Percentiles rank a stretch among this genome's conserved stretches.
Evolutionary conservation across 73 alveolate species (phyloP).

Genomic region (Diophrys appendiculata): DNA sequence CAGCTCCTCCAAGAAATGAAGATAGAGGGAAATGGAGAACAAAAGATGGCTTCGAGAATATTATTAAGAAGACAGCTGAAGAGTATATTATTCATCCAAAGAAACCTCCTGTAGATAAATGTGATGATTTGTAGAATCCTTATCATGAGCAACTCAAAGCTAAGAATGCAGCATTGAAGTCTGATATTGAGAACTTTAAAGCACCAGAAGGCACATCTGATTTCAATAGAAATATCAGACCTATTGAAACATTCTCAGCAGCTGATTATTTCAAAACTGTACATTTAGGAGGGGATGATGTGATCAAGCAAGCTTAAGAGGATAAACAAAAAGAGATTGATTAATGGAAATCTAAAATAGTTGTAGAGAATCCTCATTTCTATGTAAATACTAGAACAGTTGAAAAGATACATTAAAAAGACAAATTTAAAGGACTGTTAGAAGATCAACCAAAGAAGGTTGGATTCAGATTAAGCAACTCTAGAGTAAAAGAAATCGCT

Average conservation of each 20-base stretch:
- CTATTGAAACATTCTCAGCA: constrained; percentile 42
- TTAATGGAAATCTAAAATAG: constrained; percentile 51
- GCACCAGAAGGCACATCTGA: neutral
- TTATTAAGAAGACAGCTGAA: constrained; percentile 18
- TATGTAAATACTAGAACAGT: constrained; percentile 48
- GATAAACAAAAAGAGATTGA: constrained; percentile 43
- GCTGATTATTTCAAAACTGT: constrained; percentile 61
- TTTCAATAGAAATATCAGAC: constrained; percentile 31
- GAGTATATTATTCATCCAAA: constrained; percentile 56
- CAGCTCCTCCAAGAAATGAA: constrained; percentile 43
- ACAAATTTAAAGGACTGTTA: constrained; percentile 33
- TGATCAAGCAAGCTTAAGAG: constrained; percentile 45
- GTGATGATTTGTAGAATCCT: constrained; percentile 57
- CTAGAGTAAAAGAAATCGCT: constrained; percentile 23
- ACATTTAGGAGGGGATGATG: constrained; percentile 68
- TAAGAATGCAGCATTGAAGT: constrained; percentile 11
- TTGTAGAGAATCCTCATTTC: constrained; percentile 57
- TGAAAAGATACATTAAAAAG: constrained; percentile 17
- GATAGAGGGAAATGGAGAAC: constrained; percentile 62
- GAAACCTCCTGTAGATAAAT: constrained; percentile 42
- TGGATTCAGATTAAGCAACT: constrained; percentile 44
- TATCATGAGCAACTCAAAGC: constrained; percentile 38
- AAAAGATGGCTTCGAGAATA: constrained; percentile 50
- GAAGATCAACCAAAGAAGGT: constrained; percentile 59
- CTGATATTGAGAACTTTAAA: neutral